Base-by-base conservation (phyloP, 225 moss, liverwort and hornwort genomes). In the Takakia lepidozioides region DNA sequence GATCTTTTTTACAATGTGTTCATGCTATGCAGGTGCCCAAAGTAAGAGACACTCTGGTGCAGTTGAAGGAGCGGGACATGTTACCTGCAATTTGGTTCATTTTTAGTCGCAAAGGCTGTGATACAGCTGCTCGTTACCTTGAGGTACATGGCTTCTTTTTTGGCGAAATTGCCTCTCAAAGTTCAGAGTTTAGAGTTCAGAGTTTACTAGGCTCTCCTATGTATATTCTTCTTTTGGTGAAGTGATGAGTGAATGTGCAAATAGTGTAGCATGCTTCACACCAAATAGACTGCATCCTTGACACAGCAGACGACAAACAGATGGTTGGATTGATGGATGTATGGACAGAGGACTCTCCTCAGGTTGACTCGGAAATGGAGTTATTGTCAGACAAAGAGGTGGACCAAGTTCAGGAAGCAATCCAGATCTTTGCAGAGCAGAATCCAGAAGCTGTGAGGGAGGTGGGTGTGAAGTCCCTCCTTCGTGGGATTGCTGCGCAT, bases 51-150 rank as follows among this genome's bases (percentile, higher is more conserved):
- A 95, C 95, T 15, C 56, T 95, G 36, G 59, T 66, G 27, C 90
- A 98, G 82, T 67, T 98, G 64, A 64, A 73, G 46, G 77, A 62
- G 9, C 77, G 73, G 43, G 82, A 83, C 54, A 83, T 98, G 90
- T 80, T 98, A 57, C 95, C 87, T 27, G 87, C 90, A 18, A 98
- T 98, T 59, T 98, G 95, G 87, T 98, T 98, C 63, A 98, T 98
- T 38, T 98, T 98, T 63, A 90, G 95, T 64, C 75, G 90, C 44
- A 74, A 80, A 61, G 90, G 87, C 23, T 98, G 90, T 78, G 95
- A 95, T 64, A 73, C 81, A 37, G 90, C 87, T 55, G 84, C 84
- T 38, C 62, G 69, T 25, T 90, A 90, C 60, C 76, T 98, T 51
- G n/a, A n/a, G n/a, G n/a, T n/a, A n/a, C n/a, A n/a, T n/a, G n/a